Percentiles rank a stretch among this genome's conserved stretches.
Evolutionary conservation across 2,329 filamentous ascomycete genomes (phyloP).

Genomic region (Neofusicoccum ribis): DNA sequence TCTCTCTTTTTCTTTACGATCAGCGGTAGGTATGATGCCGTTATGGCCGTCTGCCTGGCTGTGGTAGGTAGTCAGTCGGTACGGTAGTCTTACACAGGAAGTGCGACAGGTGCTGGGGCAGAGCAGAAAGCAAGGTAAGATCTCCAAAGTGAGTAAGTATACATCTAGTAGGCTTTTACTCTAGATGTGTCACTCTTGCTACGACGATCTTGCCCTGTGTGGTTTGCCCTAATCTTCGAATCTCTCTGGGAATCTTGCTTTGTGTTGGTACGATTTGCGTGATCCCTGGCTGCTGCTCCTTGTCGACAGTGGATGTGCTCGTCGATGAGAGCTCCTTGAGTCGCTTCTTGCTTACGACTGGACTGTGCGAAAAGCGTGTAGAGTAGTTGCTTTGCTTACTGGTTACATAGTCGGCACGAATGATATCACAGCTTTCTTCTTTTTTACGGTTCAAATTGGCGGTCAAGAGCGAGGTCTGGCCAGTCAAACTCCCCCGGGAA

Average conservation of each 20-base stretch:
- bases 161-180: background rate
- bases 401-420: background rate
- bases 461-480: too few species aligned
- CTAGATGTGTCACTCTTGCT: conserved; percentile 12
- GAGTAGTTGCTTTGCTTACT: background rate
- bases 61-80: background rate
- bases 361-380: background rate
- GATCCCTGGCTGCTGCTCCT: background rate
- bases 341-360: too few species aligned
- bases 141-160: conserved; percentile 11
- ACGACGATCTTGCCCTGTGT: conserved; percentile 1
- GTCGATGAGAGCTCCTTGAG: too few species aligned
- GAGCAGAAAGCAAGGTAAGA: conserved; percentile 5
- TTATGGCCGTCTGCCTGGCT: conserved; percentile 2
- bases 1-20: background rate
- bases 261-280: background rate
- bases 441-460: background rate
- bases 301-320: background rate
- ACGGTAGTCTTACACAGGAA: background rate
- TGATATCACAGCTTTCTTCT: background rate
- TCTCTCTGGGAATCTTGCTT: background rate
- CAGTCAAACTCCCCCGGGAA: too few species aligned
- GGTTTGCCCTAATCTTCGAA: too few species aligned
- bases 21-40: conserved; percentile 9
- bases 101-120: background rate